Conservation (phyloP, 495 filamentous ascomycete genomes). For the Rusavskia elegans region DNA sequence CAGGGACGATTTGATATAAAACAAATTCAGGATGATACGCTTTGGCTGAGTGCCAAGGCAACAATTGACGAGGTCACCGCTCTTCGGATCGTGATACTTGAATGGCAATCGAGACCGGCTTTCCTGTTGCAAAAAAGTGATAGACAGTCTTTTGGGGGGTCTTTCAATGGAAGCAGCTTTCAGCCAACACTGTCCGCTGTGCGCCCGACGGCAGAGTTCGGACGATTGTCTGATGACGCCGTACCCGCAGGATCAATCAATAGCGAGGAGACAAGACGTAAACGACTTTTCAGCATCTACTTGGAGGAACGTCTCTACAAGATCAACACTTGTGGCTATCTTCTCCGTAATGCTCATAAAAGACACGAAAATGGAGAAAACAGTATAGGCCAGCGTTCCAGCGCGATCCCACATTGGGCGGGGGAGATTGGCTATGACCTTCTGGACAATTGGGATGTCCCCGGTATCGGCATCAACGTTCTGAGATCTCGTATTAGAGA, state of each 20-base stretch:
- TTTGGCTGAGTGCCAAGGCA: conserved; percentile 66
- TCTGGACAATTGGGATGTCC: conserved; percentile 8
- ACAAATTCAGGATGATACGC: conserved; percentile 68
- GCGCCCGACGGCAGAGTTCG: conserved; percentile 35
- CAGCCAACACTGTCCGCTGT: conserved; percentile 32
- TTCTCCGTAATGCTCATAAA: conserved; percentile 13
- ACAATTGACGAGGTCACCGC: conserved; percentile 70
- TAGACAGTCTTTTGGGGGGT: conserved; percentile 47
- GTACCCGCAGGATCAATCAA: not conserved
- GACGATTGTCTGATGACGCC: conserved; percentile 6
- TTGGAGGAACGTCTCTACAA: conserved; percentile 50
- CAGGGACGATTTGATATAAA: conserved; percentile 57
- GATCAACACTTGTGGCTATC: conserved; percentile 24
- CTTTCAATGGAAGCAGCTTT: conserved; percentile 41
- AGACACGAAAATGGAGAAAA: not conserved
- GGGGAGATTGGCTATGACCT: conserved; percentile 11
- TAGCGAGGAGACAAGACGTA: conserved; percentile 29
- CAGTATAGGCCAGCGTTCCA: not conserved
- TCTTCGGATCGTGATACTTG: conserved; percentile 61
- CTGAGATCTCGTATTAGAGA: conserved; percentile 28
- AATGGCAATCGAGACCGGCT: conserved; percentile 63
- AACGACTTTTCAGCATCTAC: conserved; percentile 50
- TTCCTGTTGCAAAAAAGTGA: conserved; percentile 52
- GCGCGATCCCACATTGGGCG: conserved; percentile 10
- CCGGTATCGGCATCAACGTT: conserved; percentile 19